Conservation (phyloP, 768 basidiomycete species). For the Agrocybe praecox region DNA sequence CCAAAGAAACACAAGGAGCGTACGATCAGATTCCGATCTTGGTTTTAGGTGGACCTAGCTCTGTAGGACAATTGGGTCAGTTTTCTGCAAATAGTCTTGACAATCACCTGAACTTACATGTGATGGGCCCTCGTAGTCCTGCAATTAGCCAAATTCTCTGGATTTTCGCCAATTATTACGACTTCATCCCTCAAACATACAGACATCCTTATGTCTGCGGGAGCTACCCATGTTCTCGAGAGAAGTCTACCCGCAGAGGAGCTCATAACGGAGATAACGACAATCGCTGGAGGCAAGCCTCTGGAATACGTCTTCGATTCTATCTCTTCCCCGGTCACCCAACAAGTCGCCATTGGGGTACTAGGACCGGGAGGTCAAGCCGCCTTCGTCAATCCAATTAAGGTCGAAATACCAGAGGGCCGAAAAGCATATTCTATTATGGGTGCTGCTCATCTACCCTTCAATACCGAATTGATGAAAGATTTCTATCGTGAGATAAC, state of each 20-base stretch:
- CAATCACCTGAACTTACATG: too few species aligned
- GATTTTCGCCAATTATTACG: conserved; percentile 42
- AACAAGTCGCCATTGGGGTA: conserved; percentile 10
- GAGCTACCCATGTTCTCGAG: conserved; percentile 41
- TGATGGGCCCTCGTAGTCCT: conserved; percentile 18
- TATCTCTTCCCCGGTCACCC: conserved; percentile 20
- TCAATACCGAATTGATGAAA: conserved; percentile 11
- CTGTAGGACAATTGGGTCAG: conserved; percentile 51
- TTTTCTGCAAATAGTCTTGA: neutral
- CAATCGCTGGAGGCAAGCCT: conserved; percentile 11
- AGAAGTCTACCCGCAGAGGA: conserved; percentile 11
- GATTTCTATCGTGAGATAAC: conserved; percentile 16
- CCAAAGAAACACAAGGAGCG: conserved; percentile 34
- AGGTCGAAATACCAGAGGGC: conserved; percentile 1
- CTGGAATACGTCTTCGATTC: conserved; percentile 26
- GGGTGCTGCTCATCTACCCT: neutral
- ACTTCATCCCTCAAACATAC: conserved; percentile 32
- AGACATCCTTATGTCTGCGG: conserved; percentile 33
- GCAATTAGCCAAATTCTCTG: conserved; percentile 37
- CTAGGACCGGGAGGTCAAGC: neutral
- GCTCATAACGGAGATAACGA: conserved; percentile 20
- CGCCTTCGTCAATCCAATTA: neutral
- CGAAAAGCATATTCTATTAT: neutral
- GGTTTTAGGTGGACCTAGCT: conserved; percentile 50
- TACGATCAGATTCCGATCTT: conserved; percentile 47